phyloP scores from a whole-genome alignment of 805 yeast genomes.

The Monosporozyma aerobia region DNA sequence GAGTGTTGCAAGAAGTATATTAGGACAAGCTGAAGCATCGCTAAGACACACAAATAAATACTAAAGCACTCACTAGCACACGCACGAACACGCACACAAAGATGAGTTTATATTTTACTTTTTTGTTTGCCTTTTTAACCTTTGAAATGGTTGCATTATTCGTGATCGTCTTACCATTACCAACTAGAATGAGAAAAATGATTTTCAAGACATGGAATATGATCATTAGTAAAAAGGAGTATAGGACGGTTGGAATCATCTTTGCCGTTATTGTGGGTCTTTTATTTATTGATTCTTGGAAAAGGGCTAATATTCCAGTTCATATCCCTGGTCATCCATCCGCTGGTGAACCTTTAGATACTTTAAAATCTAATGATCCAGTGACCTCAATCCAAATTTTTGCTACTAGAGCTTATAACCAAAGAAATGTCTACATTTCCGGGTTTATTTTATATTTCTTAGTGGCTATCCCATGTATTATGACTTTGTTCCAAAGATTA shows the following conservation, averaged over 20 bases:
- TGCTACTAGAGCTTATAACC: constrained; percentile 54
- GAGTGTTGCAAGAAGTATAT: neutral
- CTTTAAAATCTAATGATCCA: constrained; percentile 20
- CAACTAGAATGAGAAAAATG: constrained; percentile 38
- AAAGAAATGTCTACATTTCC: constrained; percentile 51
- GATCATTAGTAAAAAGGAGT: constrained; percentile 32
- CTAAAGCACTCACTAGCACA: too few species aligned
- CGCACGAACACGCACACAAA: neutral
- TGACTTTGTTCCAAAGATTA: constrained; percentile 43
- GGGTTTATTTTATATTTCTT: constrained; percentile 53
- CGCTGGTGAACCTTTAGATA: neutral
- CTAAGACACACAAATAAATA: too few species aligned
- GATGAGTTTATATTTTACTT: constrained; percentile 29
- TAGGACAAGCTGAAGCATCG: too few species aligned
- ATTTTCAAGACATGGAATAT: constrained; percentile 32
- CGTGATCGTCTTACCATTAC: constrained; percentile 47
- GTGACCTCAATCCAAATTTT: constrained; percentile 39
- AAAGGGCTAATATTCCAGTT: constrained; percentile 32
- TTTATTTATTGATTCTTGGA: constrained; percentile 47
- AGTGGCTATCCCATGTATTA: constrained; percentile 46
- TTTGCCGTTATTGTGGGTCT: constrained; percentile 36
- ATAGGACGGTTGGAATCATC: constrained; percentile 38
- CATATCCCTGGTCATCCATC: constrained; percentile 13
- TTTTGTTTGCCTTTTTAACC: constrained; percentile 39
- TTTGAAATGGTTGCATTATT: constrained; percentile 43